Evolutionary conservation across 2,329 filamentous ascomycete species (phyloP), one percentile per base, ranked within the genome.

Genomic region (Corinectria fuckeliana): DNA sequence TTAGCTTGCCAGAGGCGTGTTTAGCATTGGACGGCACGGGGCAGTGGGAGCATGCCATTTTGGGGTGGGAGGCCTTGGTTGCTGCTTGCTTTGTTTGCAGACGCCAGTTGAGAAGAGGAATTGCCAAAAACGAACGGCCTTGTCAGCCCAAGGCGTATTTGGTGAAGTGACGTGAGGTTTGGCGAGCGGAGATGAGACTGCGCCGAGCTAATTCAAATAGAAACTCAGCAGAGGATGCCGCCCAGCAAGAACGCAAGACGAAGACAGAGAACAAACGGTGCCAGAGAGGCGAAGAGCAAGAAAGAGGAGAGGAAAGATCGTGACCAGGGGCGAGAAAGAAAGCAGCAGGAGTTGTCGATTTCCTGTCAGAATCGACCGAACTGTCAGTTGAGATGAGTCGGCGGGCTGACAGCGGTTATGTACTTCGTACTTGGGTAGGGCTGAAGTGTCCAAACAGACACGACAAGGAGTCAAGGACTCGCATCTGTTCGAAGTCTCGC

Each of bases 381-480:
- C 48, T 49, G 50, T 51, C 42, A 54, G 49, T 41, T 42, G 39
- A 41, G 36, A 56, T 23, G 42, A 50, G 36, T 47, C 20, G 34
- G 54, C 41, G 55, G 52, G 39, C 41, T 55, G 59, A 34, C 50
- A 25, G 20, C 47, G 47, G 32, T 49, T 59, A 62, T 56, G 52
- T 69, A n/a, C n/a, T n/a, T n/a, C n/a, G n/a, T n/a, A n/a, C n/a
- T n/a, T n/a, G 54, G 58, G 59, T 69, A 70, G 61, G 66, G 63
- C 65, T 70, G 68, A 70, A 54, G 32, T 25, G 45, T 58, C 48
- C 14, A 41, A 62, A 53, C 44, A 61, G 52, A 54, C 50, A 60
- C 50, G 16, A 65, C 26, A 23, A n/a, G n/a, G 18, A 44, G 38
- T 25, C 23, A 11, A 39, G 13, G 26, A 23, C 28, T 44, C 34